Evolutionary conservation across 176 grass and related monocot species (phyloP).

Genomic region (Aegilops longissima): DNA sequence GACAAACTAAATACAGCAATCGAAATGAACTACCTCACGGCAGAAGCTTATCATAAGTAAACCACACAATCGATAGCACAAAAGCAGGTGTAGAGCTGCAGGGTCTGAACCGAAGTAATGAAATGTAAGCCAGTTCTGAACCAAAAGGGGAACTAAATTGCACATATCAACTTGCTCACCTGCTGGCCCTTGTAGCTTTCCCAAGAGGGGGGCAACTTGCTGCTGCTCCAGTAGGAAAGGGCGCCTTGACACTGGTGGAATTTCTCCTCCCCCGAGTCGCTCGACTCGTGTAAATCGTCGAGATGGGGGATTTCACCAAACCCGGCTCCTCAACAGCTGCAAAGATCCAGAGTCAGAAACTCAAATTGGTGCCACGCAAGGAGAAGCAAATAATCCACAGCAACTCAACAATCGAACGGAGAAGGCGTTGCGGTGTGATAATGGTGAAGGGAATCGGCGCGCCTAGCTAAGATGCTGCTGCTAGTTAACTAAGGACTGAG

Average conservation of each 20-base stretch:
- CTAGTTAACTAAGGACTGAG: slow-evolving; percentile 1
- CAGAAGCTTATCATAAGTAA: slow-evolving; percentile 6
- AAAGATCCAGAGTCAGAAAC: not conserved
- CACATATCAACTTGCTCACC: not conserved
- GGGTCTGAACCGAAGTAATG: not conserved
- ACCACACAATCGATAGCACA: not conserved
- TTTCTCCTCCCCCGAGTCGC: not conserved
- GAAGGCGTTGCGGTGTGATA: not conserved
- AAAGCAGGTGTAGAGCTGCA: not conserved
- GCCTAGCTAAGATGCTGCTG: not conserved
- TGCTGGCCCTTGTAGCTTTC: not conserved
- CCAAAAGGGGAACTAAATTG: not conserved
- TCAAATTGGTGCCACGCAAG: not conserved
- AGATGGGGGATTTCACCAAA: slow-evolving; percentile 26
- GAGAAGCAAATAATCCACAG: not conserved
- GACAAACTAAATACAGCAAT: not conserved
- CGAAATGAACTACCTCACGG: not conserved
- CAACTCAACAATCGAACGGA: not conserved
- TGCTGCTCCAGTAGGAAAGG: not conserved
- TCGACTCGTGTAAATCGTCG: slow-evolving; percentile 37
- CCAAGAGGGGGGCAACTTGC: slow-evolving; percentile 44
- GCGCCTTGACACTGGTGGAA: not conserved
- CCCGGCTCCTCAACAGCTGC: not conserved
- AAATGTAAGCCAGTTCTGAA: not conserved
- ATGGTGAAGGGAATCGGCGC: not conserved